Evolutionary conservation across 768 basidiomycete species (phyloP).

Genomic region (Russula sp.): DNA sequence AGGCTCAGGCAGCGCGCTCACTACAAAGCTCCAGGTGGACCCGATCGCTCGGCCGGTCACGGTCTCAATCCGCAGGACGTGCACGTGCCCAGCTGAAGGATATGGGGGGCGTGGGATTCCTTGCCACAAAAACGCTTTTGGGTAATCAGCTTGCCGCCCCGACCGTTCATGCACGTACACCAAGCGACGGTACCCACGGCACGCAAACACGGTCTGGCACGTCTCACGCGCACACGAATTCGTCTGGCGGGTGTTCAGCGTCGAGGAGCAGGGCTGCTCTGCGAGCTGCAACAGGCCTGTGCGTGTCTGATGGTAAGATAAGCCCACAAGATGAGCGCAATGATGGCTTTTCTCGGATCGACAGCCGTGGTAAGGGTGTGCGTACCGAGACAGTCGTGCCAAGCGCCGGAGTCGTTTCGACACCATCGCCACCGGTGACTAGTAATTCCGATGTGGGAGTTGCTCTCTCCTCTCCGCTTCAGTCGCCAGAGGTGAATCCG

Average conservation of each 20-base stretch:
- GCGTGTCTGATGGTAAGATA: conserved; percentile 32
- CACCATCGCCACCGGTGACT: conserved; percentile 35
- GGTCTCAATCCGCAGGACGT: conserved; percentile 54
- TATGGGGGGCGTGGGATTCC: conserved; percentile 49
- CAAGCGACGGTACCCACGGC: conserved; percentile 31
- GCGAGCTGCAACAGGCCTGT: conserved; percentile 35
- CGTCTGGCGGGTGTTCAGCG: conserved; percentile 36
- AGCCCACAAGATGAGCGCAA: conserved; percentile 18
- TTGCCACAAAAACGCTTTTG: conserved; percentile 63
- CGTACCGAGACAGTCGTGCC: background rate
- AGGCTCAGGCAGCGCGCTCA: conserved; percentile 56
- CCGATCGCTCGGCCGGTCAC: conserved; percentile 59
- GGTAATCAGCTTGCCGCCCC: conserved; percentile 62
- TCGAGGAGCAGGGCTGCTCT: conserved; percentile 43
- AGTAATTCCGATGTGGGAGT: conserved; percentile 40
- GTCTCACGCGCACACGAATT: conserved; percentile 36
- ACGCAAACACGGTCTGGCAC: conserved; percentile 38
- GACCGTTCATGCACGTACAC: conserved; percentile 35
- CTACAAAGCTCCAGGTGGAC: conserved; percentile 59
- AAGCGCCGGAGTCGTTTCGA: conserved; percentile 30
- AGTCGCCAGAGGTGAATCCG: conserved; percentile 31
- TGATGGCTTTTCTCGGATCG: conserved; percentile 29
- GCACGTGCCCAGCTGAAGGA: conserved; percentile 33
- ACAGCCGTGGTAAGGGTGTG: background rate
- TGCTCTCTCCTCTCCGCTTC: conserved; percentile 43